Base-by-base conservation (phyloP, 345 rosid species). In the Citropsis articulata region DNA sequence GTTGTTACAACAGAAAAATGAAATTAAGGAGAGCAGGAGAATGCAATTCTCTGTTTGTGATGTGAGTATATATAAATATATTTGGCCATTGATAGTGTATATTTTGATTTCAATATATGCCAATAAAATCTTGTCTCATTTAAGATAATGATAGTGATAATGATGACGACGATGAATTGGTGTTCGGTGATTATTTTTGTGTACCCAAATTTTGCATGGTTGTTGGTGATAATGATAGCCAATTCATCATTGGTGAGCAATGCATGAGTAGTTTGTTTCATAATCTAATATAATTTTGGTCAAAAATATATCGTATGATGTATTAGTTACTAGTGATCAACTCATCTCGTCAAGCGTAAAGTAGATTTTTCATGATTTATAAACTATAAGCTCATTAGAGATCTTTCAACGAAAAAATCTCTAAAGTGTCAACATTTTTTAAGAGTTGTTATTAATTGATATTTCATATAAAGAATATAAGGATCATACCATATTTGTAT, bases 211-310 rank as follows among this genome's bases (percentile, higher is more conserved):
- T 33, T 55, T 83, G 81, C 84, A 76, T 81, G 69, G 73, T 81
- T 84, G 71, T 78, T 79, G 79, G 70, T 70, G 79, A 75, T 14
- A 70, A 75, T 69, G 78, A 78, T 81, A 45, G 35, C 55, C 50
- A 35, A 50, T 12, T 66, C 48, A 27, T 60, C 66, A 75, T 71
- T 75, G 7, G n/a, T 42, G 71, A 63, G 62, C 71, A 73, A 9
- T 68, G 81, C 42, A 50, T 73, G 40, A 22, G 14, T 19, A 25
- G 7, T 60, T 48, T 66, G 48, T 50, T 79, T 55, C 60, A 65
- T 75, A 14, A 75, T 48, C 71, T 65, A 42, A 12, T 25, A 8
- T 62, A 45, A 12, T 13, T 31, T 25, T 33, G 76, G 28, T 63
- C 40, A 60, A 73, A 73, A 60, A 57, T 2, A 8, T 22, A 2